Evolutionary conservation across 495 filamentous ascomycete species (phyloP).

Genomic region (Aspergillus coremiiformis): DNA sequence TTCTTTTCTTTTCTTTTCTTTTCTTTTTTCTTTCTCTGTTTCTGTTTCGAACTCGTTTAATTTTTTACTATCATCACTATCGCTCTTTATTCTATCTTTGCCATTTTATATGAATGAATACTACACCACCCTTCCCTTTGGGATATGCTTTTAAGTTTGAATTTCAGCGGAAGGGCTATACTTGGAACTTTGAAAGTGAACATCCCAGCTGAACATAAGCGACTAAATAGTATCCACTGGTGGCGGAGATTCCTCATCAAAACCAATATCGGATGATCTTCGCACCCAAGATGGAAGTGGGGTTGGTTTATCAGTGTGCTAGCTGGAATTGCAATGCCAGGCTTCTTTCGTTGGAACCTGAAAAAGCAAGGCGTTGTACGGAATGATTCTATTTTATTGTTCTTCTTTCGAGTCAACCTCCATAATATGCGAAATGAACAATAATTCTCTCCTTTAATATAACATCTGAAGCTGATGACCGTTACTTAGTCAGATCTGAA

Average conservation of each 20-base stretch:
- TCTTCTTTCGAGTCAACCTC: background rate
- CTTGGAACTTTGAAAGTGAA: background rate
- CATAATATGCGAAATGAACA: background rate
- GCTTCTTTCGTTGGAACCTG: background rate
- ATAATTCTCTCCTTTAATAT: background rate
- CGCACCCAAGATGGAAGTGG: constrained; percentile 9
- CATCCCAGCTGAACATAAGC: constrained; percentile 1
- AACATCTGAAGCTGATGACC: background rate
- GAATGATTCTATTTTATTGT: too few species aligned
- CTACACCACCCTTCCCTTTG: background rate
- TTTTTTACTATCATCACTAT: too few species aligned
- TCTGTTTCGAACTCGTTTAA: background rate
- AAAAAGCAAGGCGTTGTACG: too few species aligned
- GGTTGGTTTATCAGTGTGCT: background rate
- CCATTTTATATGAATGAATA: too few species aligned
- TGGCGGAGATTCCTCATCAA: background rate
- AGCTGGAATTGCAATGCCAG: background rate
- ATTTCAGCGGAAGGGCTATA: background rate
- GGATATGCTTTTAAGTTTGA: background rate
- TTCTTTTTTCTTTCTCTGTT: background rate
- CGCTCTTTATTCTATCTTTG: too few species aligned
- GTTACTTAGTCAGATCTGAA: background rate
- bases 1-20: background rate
- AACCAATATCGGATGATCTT: constrained; percentile 18
- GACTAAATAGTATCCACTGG: background rate